Evolutionary conservation across 176 grass and related monocot species (phyloP), one percentile per base, ranked within the genome.

Genomic region (Ensete glaucum): DNA sequence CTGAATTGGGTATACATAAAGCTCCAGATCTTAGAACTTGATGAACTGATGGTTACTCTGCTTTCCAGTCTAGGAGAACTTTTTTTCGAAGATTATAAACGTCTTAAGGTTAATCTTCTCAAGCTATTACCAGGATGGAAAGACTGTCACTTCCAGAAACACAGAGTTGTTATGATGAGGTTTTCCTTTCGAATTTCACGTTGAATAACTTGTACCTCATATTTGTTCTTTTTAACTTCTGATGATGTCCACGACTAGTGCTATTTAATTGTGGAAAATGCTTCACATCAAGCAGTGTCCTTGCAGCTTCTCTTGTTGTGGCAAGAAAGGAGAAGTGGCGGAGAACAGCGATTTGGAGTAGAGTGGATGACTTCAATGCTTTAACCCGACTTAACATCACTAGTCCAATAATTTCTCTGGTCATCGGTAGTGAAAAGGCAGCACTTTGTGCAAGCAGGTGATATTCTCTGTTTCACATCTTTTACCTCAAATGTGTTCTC

Each of bases 331-430:
- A 98, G 73, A 82, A 58, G 80, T 98, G 94, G 94, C 84, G 90
- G 63, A 90, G 87, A 82, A 79, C 63, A 73, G 78, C 83, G 72
- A 51, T 98, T 53, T 93, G 94, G 88, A 91, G 60, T 78, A 82
- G 89, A 48, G 94, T 98, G 23, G 77, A 82, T 57, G 87, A 98
- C 73, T 98, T 98, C 76, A 73, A 81, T 56, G 86, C 80, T 75
- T 78, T 93, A 71, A 90, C 90, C 15, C 83, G 79, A 16, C 52
- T 91, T 3, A 53, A 79, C 68, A 89, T 98, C 79, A 82, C 75
- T 17, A 98, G 90, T 83, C 94, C 90, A 56, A 93, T 93, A 78
- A 98, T 98, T 87, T 98, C 94, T 34, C 77, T 98, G 72, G 76
- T 98, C 55, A 84, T 93, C 64, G 94, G 90, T 82, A 89, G 77